A percentile compares a stretch with the other conserved stretches of the same genome.
phyloP scores from a whole-genome alignment of 371 early-diverging fungal species.

The Synchytrium microbalum region DNA sequence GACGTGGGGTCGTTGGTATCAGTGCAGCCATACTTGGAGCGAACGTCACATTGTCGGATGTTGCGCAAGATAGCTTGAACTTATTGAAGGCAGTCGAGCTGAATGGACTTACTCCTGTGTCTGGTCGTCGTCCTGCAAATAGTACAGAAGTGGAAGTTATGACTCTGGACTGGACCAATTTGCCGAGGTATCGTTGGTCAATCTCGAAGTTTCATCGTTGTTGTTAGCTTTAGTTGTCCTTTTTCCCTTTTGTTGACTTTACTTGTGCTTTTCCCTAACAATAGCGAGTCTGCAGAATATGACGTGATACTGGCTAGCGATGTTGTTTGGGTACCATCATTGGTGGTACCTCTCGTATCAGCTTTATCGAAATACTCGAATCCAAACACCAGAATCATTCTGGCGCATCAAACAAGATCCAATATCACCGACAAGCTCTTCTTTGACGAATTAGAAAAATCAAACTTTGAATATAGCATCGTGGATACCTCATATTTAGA shows the following conservation, averaged over 20 bases:
- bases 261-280: too few relatives aligned
- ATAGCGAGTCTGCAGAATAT: too few relatives aligned
- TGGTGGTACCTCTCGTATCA: constrained; percentile 35
- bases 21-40: constrained; percentile 16
- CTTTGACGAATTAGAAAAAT: not conserved
- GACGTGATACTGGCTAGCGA: constrained; percentile 43
- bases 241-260: too few relatives aligned
- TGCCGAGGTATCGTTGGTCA: not conserved
- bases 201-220: too few relatives aligned
- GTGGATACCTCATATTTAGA: not conserved
- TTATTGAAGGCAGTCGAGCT: not conserved
- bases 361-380: too few relatives aligned
- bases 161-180: constrained; percentile 11
- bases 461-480: not conserved
- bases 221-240: too few relatives aligned
- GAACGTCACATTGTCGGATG: constrained; percentile 22
- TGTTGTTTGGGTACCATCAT: constrained; percentile 41
- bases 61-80: not conserved
- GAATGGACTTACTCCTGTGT: not conserved
- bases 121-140: too few relatives aligned
- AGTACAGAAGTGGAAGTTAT: constrained; percentile 3
- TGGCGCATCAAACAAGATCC: too few relatives aligned
- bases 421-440: constrained; percentile 5
- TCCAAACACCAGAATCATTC: too few relatives aligned
- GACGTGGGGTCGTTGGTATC: constrained; percentile 28